Percentiles rank a stretch among this genome's conserved stretches.
phyloP scores from a whole-genome alignment of 352 stramenopile species.

The Globisporangium nodosum region DNA sequence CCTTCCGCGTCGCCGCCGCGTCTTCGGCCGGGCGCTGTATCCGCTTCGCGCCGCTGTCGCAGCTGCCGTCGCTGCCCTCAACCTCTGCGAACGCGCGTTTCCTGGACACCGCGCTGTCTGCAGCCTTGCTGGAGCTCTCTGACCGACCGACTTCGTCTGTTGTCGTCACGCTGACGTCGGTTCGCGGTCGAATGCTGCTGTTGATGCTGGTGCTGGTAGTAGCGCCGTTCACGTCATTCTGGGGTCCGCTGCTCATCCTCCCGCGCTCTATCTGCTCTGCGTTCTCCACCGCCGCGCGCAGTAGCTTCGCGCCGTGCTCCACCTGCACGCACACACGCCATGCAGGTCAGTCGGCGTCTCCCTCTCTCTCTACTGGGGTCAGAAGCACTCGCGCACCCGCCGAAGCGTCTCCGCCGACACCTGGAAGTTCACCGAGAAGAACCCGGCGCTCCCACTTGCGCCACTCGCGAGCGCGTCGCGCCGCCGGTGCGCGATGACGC shows the following conservation, averaged over 20 bases:
- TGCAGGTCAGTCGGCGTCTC: neutral
- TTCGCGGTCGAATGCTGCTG: neutral
- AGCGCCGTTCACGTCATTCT: constrained; percentile 1
- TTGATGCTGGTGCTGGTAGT: neutral
- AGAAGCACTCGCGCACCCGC: constrained; percentile 20
- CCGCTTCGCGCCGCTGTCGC: constrained; percentile 12
- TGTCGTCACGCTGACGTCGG: neutral
- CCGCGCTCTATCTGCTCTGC: constrained; percentile 28
- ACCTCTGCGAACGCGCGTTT: constrained; percentile 10
- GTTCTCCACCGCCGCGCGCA: constrained; percentile 32
- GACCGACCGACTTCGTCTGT: neutral
- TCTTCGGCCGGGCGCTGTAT: constrained; percentile 15
- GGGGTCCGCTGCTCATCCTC: neutral
- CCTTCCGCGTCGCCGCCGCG: constrained; percentile 8
- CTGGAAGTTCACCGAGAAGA: constrained; percentile 43
- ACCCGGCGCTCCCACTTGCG: neutral
- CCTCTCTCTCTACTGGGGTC: neutral
- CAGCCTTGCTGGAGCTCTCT: too few species aligned
- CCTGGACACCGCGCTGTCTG: neutral
- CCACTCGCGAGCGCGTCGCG: constrained; percentile 1
- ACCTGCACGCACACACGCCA: constrained; percentile 4
- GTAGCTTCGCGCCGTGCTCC: constrained; percentile 21
- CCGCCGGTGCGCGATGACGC: constrained; percentile 41
- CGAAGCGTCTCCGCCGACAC: constrained; percentile 46
- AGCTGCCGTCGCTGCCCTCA: constrained; percentile 13